Percentiles rank a stretch among this genome's conserved stretches.
Conservation (phyloP, 306 rosid species). For the Herpetospermum pedunculosum region DNA sequence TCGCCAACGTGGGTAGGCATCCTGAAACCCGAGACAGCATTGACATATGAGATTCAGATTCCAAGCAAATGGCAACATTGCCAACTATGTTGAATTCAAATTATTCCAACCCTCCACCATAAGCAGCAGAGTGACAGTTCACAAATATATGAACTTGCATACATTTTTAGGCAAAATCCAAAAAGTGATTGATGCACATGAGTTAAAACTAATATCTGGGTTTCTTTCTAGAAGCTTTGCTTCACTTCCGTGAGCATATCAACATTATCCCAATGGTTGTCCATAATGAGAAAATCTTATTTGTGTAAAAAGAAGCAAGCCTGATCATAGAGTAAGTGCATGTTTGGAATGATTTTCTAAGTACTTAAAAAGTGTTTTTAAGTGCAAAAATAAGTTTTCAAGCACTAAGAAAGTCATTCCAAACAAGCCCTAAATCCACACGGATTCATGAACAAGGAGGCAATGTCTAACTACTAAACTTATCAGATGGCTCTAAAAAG, state of each 20-base stretch:
- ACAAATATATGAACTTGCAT: neutral
- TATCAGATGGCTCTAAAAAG: neutral
- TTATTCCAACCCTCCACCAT: neutral
- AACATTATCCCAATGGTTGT: neutral
- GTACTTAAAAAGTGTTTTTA: no score
- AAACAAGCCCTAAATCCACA: neutral
- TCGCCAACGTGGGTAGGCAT: constrained; percentile 78
- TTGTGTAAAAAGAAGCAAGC: neutral
- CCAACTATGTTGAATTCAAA: neutral
- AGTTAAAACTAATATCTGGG: neutral
- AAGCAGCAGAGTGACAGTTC: neutral
- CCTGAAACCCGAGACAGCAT: constrained; percentile 27
- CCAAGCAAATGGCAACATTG: neutral
- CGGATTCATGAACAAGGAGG: neutral
- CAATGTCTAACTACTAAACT: neutral
- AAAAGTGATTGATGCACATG: neutral
- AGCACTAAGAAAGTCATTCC: no score
- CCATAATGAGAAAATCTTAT: neutral
- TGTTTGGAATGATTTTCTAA: no score
- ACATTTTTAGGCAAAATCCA: neutral
- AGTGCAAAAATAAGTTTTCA: no score
- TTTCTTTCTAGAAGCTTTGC: neutral
- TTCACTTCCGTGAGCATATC: neutral
- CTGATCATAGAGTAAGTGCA: no score
- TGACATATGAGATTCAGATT: neutral